Conservation (phyloP, 2,329 filamentous ascomycete genomes). For the Didymella sp. region DNA sequence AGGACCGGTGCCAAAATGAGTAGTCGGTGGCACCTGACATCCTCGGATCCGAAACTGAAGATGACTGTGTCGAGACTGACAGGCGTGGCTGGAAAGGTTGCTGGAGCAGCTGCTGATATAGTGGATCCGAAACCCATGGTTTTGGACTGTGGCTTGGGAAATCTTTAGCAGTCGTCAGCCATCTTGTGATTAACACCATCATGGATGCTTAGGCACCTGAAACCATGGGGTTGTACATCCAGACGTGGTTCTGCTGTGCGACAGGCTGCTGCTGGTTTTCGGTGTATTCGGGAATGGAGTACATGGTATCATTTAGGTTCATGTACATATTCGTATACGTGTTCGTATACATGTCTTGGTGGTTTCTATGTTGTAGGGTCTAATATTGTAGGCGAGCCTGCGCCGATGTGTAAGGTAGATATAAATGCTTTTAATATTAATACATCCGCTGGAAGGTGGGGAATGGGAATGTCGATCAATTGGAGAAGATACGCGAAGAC, state of each 20-base stretch:
- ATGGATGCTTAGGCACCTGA: neutral
- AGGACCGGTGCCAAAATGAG: conserved; percentile 30
- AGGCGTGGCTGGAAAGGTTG: conserved; percentile 23
- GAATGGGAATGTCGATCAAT: neutral
- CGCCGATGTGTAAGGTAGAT: neutral
- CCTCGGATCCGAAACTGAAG: conserved; percentile 23
- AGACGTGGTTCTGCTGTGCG: neutral
- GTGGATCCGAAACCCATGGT: conserved; percentile 17
- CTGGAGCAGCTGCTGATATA: conserved; percentile 13
- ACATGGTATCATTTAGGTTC: conserved; percentile 1
- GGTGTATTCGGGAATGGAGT: neutral
- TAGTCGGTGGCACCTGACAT: conserved; percentile 29
- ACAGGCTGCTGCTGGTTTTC: neutral
- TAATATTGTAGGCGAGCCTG: conserved; percentile 8
- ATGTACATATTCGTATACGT: neutral
- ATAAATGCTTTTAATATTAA: conserved; percentile 4
- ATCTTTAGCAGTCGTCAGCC: conserved; percentile 19
- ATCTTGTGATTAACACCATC: neutral
- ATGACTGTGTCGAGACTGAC: conserved; percentile 33
- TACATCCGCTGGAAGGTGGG: conserved; percentile 3
- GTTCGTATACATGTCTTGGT: neutral
- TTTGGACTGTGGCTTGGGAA: conserved; percentile 12
- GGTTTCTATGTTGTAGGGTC: neutral
- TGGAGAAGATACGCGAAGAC: neutral
- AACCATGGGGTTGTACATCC: neutral